Evolutionary conservation across 2,329 filamentous ascomycete genomes (phyloP), one percentile per base, ranked within the genome.

Genomic region (Penicillium psychrosexuale): DNA sequence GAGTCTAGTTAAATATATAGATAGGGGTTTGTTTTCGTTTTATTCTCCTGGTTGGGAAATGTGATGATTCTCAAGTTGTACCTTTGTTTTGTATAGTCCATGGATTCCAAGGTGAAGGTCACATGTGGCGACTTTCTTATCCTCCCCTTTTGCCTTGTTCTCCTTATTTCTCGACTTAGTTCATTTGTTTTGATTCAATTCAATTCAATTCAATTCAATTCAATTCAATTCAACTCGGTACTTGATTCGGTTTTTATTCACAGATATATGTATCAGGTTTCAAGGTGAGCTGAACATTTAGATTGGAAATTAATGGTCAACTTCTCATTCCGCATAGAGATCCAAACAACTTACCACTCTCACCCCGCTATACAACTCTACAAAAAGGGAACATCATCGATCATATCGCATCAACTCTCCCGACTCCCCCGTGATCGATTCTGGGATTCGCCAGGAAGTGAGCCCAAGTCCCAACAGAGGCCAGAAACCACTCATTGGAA

Each of bases 401-500:
- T 30, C 27, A 30, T 44, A 31, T 31, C 42, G 11, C 42, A 17
- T 31, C 17, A 31, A 19, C 6, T 34, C 28, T 9, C 27, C 27
- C 12, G 3, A 13, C n/a, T 22, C 19, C 27, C 45, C 22, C 24
- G 24, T 47, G 17, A 43, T 24, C 19, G 19, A 33, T 7, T 9
- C 37, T 17, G 13, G 24, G 13, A n/a, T 40, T 19, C 47, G 30
- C 51, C 53, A 47, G 56, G 33, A 17, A 8, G 45, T 22, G 44
- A 38, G 39, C 46, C 51, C 19, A 46, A 43, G 50, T 46, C 30
- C 34, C 36, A 34, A 40, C 51, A 44, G 30, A 51, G 42, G 48
- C 44, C n/a, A 56, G 37, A 34, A 17, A 43, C 15, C 56, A 51
- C 59, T 53, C 52, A 64, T 61, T 65, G 63, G 61, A 73, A 67